These are phyloP conservation scores for Tolypocladium ophioglossoides DNA, from an alignment of 2,329 filamentous ascomycete species.

Conservation along the genomic window DNA sequence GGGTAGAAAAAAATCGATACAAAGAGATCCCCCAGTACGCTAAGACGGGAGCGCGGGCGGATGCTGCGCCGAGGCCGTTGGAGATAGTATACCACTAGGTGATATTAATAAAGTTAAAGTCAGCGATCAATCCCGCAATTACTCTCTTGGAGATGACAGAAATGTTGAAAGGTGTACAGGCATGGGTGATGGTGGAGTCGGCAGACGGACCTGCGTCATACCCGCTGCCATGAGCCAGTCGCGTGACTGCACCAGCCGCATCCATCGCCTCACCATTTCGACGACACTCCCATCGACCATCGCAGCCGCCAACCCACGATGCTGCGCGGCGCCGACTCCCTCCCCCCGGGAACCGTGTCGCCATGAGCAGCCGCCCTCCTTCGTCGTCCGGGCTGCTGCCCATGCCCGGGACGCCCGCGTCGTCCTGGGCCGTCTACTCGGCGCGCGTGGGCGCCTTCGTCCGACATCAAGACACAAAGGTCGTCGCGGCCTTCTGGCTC, in stretches of 20 bases:
- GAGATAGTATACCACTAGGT: no score
- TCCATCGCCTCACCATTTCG: not conserved
- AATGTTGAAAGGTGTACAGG: no score
- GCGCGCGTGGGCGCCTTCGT: constrained; percentile 55
- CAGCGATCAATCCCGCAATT: no score
- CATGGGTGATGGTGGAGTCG: no score
- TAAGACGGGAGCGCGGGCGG: no score
- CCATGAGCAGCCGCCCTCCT: constrained; percentile 26
- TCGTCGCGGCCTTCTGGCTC: constrained; percentile 81
- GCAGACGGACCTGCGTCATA: no score
- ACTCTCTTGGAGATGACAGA: no score
- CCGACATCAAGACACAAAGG: constrained; percentile 56
- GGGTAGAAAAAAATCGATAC: no score
- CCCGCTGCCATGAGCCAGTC: not conserved
- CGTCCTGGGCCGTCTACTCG: constrained; percentile 66
- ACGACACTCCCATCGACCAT: not conserved
- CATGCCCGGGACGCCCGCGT: constrained; percentile 45
- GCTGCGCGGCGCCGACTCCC: not conserved
- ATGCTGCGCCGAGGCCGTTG: no score
- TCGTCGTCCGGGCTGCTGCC: constrained; percentile 39
- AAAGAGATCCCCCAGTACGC: no score
- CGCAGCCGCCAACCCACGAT: not conserved
- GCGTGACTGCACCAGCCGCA: not conserved
- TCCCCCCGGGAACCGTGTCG: not conserved
- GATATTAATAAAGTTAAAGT: no score